A percentile compares a stretch with the other conserved stretches of the same genome.
Evolutionary conservation across 1,139 yeast species (phyloP).

Genomic region (Pichiaceae sp.): DNA sequence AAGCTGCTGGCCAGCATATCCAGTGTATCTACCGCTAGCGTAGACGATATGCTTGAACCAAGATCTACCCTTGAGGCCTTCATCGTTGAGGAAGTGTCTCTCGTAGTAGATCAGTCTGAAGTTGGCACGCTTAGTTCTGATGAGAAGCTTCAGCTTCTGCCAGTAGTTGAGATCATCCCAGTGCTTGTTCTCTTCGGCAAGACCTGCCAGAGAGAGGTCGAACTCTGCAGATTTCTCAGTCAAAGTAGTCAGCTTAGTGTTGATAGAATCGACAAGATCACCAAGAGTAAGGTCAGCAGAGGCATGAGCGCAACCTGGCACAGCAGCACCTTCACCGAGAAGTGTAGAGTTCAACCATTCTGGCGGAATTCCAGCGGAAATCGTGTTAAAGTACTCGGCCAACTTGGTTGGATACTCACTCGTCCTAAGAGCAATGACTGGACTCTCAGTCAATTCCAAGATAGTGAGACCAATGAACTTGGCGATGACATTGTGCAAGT

Average conservation of each 20-base stretch:
- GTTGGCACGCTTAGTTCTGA: slow-evolving; percentile 23
- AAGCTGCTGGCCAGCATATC: slow-evolving; percentile 74
- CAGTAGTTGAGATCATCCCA: slow-evolving; percentile 26
- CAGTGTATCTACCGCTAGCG: slow-evolving; percentile 81
- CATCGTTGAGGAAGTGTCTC: slow-evolving; percentile 51
- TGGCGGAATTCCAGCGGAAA: slow-evolving; percentile 24
- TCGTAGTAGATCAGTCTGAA: slow-evolving; percentile 45
- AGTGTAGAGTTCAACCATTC: slow-evolving; percentile 25
- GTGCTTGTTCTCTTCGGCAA: slow-evolving; percentile 31
- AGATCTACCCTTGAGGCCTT: slow-evolving; percentile 60
- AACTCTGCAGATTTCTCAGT: slow-evolving; percentile 24
- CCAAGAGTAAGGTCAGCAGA: slow-evolving; percentile 3
- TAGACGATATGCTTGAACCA: slow-evolving; percentile 85
- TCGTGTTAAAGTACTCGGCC: slow-evolving; percentile 25
- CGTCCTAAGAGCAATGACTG: slow-evolving; percentile 32
- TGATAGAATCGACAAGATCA: slow-evolving; percentile 19
- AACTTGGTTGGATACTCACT: slow-evolving; percentile 34
- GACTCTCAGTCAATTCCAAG: slow-evolving; percentile 38
- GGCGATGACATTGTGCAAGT: slow-evolving; percentile 44
- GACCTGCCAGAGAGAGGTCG: slow-evolving; percentile 29
- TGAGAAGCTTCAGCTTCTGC: slow-evolving; percentile 30
- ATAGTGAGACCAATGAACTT: slow-evolving; percentile 42
- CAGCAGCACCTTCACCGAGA: neutral
- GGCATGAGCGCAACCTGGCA: slow-evolving; percentile 1
- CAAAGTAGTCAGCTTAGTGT: slow-evolving; percentile 18